Evolutionary conservation across 148 eudicot species (phyloP).

Genomic region (Arbutus unedo): DNA sequence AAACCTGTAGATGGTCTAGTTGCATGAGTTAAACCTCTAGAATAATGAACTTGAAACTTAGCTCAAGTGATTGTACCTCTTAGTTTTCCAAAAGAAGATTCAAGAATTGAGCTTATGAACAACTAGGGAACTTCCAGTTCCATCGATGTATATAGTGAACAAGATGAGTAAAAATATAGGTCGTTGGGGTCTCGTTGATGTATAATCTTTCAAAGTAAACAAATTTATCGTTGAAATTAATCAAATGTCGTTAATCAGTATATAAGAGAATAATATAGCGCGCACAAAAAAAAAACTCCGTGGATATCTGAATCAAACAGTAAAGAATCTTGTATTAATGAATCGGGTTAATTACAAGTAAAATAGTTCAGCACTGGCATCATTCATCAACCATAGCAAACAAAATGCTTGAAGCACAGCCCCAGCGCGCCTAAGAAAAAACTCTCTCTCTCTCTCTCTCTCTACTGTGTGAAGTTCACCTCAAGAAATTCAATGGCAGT

Average conservation of each 20-base stretch:
- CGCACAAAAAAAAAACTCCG: neutral
- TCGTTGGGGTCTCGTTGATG: neutral
- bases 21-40: neutral
- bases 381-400: neutral
- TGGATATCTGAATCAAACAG: neutral
- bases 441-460: neutral
- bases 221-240: too few species aligned
- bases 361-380: neutral
- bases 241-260: too few species aligned
- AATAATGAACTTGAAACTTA: neutral
- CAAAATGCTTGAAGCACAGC: neutral
- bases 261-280: neutral
- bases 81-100: neutral
- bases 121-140: neutral
- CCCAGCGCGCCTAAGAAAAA: neutral
- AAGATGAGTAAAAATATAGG: neutral
- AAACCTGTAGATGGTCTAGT: neutral
- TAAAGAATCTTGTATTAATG: neutral
- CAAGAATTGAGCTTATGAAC: neutral
- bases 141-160: too few species aligned
- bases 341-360: neutral
- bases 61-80: neutral
- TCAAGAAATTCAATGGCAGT: neutral
- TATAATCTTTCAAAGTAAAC: too few species aligned
- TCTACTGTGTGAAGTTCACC: neutral